These are phyloP conservation scores for Pleurotus ostreatus DNA, from an alignment of 768 basidiomycete genomes.

Conservation along the genomic window DNA sequence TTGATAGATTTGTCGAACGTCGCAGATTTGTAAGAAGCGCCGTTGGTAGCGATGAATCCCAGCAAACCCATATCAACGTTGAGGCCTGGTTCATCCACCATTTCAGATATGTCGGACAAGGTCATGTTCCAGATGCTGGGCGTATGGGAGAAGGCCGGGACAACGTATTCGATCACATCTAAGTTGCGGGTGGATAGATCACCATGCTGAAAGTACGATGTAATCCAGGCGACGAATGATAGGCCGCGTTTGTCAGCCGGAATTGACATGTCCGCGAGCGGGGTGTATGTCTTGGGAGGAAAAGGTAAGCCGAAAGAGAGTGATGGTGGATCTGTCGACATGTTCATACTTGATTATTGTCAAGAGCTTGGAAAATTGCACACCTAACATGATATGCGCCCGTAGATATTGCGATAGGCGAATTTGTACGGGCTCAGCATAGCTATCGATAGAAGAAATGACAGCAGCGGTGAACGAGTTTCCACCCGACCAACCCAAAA, in stretches of 20 bases:
- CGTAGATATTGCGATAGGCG: conserved; percentile 19
- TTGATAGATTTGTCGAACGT: background rate
- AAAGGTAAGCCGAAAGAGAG: conserved; percentile 21
- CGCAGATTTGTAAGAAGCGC: background rate
- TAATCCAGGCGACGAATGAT: conserved; percentile 24
- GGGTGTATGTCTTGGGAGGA: conserved; percentile 20
- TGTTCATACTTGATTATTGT: no score
- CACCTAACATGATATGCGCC: conserved; percentile 24
- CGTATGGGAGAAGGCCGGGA: conserved; percentile 14
- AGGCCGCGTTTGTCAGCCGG: conserved; percentile 15
- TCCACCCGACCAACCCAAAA: conserved; percentile 34
- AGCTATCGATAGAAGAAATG: conserved; percentile 15
- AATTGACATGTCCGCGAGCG: conserved; percentile 20
- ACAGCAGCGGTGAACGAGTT: conserved; percentile 19
- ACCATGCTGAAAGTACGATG: conserved; percentile 28
- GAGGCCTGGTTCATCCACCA: background rate
- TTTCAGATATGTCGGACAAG: conserved; percentile 9
- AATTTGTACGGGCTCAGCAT: conserved; percentile 15
- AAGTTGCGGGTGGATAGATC: conserved; percentile 20
- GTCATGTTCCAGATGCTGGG: conserved; percentile 24
- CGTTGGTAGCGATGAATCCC: background rate
- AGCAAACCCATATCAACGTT: background rate
- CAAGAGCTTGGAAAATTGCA: background rate
- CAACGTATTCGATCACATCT: conserved; percentile 19
- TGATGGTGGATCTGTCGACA: conserved; percentile 20